Evolutionary conservation across 1,139 yeast species (phyloP), one percentile per base, ranked within the genome.

Genomic region (Kodamaea derodonti): DNA sequence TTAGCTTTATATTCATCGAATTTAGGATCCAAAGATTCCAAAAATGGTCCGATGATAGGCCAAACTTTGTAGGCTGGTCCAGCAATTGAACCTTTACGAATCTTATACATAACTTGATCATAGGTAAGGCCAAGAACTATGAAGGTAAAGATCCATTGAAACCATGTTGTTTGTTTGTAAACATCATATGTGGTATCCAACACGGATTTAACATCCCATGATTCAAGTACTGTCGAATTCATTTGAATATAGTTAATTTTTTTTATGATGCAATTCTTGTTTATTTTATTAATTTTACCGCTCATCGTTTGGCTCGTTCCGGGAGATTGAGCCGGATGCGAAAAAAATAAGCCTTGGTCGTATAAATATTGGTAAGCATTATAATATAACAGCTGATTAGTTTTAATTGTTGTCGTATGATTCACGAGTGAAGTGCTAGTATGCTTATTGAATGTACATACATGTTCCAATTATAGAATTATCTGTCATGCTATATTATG

Each of bases 11-110:
- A 92, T 54, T 84, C 96, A 56, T 86, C 95, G 56, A 92, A 92
- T 60, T 90, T 90, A 22, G 98, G 98, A 64, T 92, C 92, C 55
- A 92, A 69, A n/a, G 95, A 82, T 58, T 92, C 97, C 59, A 92
- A 69, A 52, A 92, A 92, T 3, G 98, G 97, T 4, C 98, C 98
- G 48, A 92, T 90, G 36, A 92, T 70, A 2, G 98, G 98, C 88
- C 95, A 90, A 35, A 88, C 49, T 60, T 92, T 92, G 58, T 73
- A 77, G 30, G 65, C 60, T 15, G 97, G 98, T 17, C 98, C 98
- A 10, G 88, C 96, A 57, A 90, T 87, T 29, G 75, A 57, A 28
- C 97, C 97, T 62, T 92, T 92, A 45, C 79, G 78, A 36, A 75
- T 49, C 52, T 87, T 79, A 56, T 92, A 92, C 47, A 74, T 61